phyloP scores from a whole-genome alignment of 139 green algal species.

The Pseudopediastrum boryanum region DNA sequence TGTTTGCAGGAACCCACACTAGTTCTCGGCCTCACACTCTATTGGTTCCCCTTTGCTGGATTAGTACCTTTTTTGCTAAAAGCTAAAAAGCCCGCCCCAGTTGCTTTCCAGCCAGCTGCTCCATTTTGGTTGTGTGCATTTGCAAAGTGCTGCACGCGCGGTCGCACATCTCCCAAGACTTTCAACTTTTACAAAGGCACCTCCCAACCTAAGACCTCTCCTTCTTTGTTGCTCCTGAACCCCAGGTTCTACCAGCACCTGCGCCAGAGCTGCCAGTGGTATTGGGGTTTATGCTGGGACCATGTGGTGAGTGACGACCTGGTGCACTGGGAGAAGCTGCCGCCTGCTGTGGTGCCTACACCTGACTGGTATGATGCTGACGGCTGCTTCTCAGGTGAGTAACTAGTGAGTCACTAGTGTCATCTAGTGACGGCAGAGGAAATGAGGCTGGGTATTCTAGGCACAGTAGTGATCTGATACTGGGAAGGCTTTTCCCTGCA shows the following conservation, averaged over 20 bases:
- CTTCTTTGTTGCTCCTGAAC: background rate
- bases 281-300: slow-evolving; percentile 87
- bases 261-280: slow-evolving; percentile 72
- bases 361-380: slow-evolving; percentile 72
- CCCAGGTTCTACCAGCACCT: slow-evolving; percentile 69
- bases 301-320: slow-evolving; percentile 76
- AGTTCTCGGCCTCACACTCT: too few relatives aligned
- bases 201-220: background rate
- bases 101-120: background rate
- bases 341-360: slow-evolving; percentile 74
- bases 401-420: too few relatives aligned
- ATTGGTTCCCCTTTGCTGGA: background rate
- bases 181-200: too few relatives aligned
- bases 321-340: slow-evolving; percentile 75
- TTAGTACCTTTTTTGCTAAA: background rate
- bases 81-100: background rate
- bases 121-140: background rate
- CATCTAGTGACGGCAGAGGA: too few relatives aligned
- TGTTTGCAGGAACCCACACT: too few relatives aligned
- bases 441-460: background rate
- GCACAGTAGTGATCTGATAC: background rate
- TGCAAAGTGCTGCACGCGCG: background rate
- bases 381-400: slow-evolving; percentile 81
- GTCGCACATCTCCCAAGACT: too few relatives aligned
- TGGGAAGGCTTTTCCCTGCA: too few relatives aligned